A percentile compares a stretch with the other conserved stretches of the same genome.
Evolutionary conservation across 176 grass and related monocot genomes (phyloP).

Genomic region (Themeda triandra): DNA sequence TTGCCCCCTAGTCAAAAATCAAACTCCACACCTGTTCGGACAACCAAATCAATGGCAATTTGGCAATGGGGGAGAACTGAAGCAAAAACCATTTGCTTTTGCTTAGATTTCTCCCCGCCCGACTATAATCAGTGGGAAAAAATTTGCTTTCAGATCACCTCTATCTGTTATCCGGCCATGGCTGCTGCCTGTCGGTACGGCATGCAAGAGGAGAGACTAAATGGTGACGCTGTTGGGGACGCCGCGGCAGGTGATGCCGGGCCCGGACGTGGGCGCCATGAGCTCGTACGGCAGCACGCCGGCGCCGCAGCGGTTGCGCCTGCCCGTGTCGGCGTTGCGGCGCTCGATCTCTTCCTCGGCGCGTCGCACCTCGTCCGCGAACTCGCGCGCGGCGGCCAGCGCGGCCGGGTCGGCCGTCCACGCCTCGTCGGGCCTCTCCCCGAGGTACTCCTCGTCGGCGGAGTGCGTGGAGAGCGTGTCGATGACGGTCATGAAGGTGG

Average conservation of each 20-base stretch:
- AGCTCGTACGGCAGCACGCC: constrained; percentile 93
- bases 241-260: constrained; percentile 85
- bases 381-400: constrained; percentile 48
- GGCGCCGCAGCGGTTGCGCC: constrained; percentile 76
- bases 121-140: neutral
- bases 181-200: neutral
- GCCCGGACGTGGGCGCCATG: constrained; percentile 71
- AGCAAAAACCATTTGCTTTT: neutral
- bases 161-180: neutral
- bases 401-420: constrained; percentile 76
- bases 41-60: constrained; percentile 20
- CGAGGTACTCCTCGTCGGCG: constrained; percentile 88
- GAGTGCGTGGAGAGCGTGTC: constrained; percentile 99
- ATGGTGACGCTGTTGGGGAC: constrained; percentile 89
- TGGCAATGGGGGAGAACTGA: neutral
- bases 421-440: constrained; percentile 56
- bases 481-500: constrained; percentile 97
- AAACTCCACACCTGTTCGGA: neutral
- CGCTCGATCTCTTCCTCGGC: constrained; percentile 77
- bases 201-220: constrained; percentile 1
- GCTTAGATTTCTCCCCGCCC: neutral
- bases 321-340: constrained; percentile 51
- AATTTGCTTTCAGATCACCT: neutral
- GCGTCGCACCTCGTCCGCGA: constrained; percentile 46
- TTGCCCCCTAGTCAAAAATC: neutral